phyloP scores from a whole-genome alignment of 257 asterid genomes.

The Fraxinus anomala region DNA sequence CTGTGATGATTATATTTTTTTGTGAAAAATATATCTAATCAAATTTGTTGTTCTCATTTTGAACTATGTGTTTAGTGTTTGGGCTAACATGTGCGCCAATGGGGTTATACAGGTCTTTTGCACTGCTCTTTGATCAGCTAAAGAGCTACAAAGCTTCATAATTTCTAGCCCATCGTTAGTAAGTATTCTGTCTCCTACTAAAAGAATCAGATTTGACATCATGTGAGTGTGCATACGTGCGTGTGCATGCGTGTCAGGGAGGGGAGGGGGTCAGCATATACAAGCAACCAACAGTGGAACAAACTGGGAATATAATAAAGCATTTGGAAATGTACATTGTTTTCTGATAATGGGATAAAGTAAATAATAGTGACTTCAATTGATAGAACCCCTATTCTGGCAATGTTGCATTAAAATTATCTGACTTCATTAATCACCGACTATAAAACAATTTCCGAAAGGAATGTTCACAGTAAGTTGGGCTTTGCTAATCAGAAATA shows the following conservation, averaged over 20 bases:
- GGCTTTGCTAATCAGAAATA: conserved; percentile 13
- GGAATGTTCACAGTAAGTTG: conserved; percentile 10
- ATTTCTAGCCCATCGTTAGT: not conserved
- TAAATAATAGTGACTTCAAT: not conserved
- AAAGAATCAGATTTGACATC: not conserved
- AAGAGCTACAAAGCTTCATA: not conserved
- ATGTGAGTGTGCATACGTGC: not conserved
- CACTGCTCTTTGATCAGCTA: not conserved
- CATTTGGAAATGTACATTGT: not conserved
- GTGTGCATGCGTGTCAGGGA: not conserved
- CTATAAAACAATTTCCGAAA: conserved; percentile 15
- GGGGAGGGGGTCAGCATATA: not conserved
- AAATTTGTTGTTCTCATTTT: not conserved
- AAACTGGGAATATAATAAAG: conserved; percentile 1
- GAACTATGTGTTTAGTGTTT: not conserved
- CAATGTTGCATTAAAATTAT: not conserved
- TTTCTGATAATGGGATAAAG: not conserved
- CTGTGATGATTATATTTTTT: not conserved
- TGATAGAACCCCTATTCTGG: not conserved
- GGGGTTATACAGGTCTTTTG: not conserved
- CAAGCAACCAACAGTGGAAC: not conserved
- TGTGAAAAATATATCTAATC: not conserved
- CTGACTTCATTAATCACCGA: not conserved
- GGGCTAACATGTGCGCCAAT: not conserved
- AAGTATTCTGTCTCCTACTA: not conserved